Conservation (phyloP, 345 rosid genomes). For the Citrus sinensis region DNA sequence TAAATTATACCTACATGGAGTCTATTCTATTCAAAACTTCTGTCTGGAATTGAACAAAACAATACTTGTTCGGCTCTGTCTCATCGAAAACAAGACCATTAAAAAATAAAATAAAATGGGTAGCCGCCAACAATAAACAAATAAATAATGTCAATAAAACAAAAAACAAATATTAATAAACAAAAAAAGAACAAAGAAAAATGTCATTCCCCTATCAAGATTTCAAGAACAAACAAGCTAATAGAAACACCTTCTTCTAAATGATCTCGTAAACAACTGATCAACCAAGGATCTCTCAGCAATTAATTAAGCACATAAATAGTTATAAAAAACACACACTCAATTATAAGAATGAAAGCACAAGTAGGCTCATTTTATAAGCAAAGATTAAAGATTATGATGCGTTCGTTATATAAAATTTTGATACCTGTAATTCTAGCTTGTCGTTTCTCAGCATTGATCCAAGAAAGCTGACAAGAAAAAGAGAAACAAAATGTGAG, state of each 20-base stretch:
- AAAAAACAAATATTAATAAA: conserved; percentile 7
- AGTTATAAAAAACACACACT: not conserved
- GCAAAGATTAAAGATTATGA: not conserved
- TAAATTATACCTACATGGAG: conserved; percentile 17
- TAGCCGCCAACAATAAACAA: conserved; percentile 29
- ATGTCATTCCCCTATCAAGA: not conserved
- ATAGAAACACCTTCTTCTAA: not conserved
- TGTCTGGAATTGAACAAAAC: conserved; percentile 17
- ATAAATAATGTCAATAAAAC: conserved; percentile 11
- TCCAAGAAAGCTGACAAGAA: not conserved
- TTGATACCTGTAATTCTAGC: conserved; percentile 15
- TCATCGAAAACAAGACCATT: conserved; percentile 7
- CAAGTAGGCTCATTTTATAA: not conserved
- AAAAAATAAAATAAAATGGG: conserved; percentile 5
- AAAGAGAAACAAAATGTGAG: not conserved
- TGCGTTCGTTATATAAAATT: not conserved
- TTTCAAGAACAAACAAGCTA: conserved; percentile 12
- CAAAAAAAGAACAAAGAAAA: not conserved
- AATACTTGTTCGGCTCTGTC: conserved; percentile 17
- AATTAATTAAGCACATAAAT: not conserved
- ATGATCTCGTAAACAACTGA: not conserved
- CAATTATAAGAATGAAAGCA: conserved; percentile 13
- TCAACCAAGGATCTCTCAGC: not conserved
- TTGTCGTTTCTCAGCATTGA: conserved; percentile 16
- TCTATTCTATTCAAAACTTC: conserved; percentile 10